Evolutionary conservation across 2,329 filamentous ascomycete species (phyloP), one percentile per base, ranked within the genome.

Genomic region (Orbilia quercus): DNA sequence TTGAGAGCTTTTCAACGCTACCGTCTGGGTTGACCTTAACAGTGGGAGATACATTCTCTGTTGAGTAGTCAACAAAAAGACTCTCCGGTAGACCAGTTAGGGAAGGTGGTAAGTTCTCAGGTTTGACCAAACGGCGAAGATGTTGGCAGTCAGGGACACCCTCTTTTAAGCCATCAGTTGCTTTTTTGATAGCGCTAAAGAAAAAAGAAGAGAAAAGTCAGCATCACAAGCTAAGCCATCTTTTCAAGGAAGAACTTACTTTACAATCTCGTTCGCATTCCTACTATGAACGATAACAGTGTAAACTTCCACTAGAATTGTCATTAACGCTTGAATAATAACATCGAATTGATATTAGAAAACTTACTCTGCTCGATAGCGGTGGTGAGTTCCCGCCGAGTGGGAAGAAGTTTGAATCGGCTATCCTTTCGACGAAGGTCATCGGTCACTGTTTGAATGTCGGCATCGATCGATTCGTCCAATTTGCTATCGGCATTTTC

Each of bases 251-350:
- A n/a, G 51, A 36, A 84, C 87, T 80, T 82, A 92, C 90, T 85
- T 88, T 79, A 95, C 86, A 78, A 92, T 85, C 75, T 85, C 84
- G 80, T 90, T 91, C 76, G 90, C 90, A 77, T 85, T 84, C 80
- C 88, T 90, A 75, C 88, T 86, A 50, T 90, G 90, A 62, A 90
- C 86, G 78, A 89, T 85, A 54, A 91, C 89, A 75, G 91, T 87
- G 79, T 90, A 90, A 60, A 89, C 89, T 70, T 86, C 83, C 54
- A 89, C 84, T 74, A 86, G 2, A 45, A 11, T n/a, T n/a, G n/a
- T n/a, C n/a, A n/a, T n/a, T 11, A 31, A 25, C 44, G 4, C 66
- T 55, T 55, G 60, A 40, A 34, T 9, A 14, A 7, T 18, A 7
- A 11, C 6, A 18, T 47, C 18, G 18, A 16, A 7, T 16, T 2